Percentiles rank a stretch among this genome's conserved stretches.
Conservation (phyloP, 2,329 filamentous ascomycete species). For the Colletotrichum acutatum region DNA sequence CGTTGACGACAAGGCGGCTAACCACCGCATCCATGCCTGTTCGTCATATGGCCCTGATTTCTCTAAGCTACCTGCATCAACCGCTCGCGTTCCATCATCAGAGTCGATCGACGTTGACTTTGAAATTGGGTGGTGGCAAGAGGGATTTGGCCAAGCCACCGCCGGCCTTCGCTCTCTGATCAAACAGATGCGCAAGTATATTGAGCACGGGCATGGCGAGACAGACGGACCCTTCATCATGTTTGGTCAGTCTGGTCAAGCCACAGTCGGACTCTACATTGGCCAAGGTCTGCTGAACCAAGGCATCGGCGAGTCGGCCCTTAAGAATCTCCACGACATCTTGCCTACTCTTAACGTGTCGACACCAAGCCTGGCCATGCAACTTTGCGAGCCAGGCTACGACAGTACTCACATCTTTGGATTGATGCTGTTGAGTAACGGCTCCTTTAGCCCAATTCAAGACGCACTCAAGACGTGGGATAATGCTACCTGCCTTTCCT, state of each 20-base stretch:
- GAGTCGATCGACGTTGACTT: slow-evolving; percentile 38
- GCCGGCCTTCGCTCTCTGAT: slow-evolving; percentile 39
- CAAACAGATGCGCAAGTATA: slow-evolving; percentile 44
- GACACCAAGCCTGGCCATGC: slow-evolving; percentile 46
- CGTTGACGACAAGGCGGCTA: slow-evolving; percentile 42
- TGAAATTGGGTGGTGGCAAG: slow-evolving; percentile 43
- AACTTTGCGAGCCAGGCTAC: slow-evolving; percentile 46
- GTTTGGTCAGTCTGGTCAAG: slow-evolving; percentile 43
- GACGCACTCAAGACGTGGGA: slow-evolving; percentile 43
- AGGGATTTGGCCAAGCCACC: slow-evolving; percentile 37
- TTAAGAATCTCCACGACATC: slow-evolving; percentile 42
- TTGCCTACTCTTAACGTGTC: slow-evolving; percentile 39
- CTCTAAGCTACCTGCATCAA: slow-evolving; percentile 25
- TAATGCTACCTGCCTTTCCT: slow-evolving; percentile 42
- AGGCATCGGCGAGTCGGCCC: slow-evolving; percentile 41
- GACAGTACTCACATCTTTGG: slow-evolving; percentile 48
- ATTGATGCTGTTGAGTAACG: slow-evolving; percentile 45
- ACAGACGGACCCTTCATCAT: slow-evolving; percentile 41
- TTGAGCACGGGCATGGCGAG: slow-evolving; percentile 39
- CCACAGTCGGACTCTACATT: slow-evolving; percentile 49
- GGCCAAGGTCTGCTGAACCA: slow-evolving; percentile 44
- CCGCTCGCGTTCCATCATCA: slow-evolving; percentile 10
- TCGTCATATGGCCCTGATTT: slow-evolving; percentile 37
- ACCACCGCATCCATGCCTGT: slow-evolving; percentile 46
- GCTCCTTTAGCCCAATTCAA: slow-evolving; percentile 45